Percentiles rank a stretch among this genome's conserved stretches.
Evolutionary conservation across 1,284 basidiomycete genomes (phyloP).

Genomic region (Trichosporon asahii): DNA sequence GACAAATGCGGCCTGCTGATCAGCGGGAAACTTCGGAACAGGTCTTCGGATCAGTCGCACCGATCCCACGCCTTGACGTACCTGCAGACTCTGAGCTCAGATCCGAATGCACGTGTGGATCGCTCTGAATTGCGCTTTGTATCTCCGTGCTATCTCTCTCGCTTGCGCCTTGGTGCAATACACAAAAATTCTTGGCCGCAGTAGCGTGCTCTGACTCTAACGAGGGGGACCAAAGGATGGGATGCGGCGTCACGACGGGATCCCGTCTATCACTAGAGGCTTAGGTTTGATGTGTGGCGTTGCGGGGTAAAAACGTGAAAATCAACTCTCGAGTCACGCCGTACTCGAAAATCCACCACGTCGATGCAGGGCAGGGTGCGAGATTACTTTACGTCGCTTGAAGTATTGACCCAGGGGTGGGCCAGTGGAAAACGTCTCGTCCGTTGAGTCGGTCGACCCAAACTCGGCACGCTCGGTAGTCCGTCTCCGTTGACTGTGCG

Average conservation of each 20-base stretch:
- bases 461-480: not conserved
- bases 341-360: not conserved
- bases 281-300: not conserved
- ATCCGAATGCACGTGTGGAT: not conserved
- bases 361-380: not conserved
- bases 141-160: not conserved
- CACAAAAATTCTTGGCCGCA: not conserved
- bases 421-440: not conserved
- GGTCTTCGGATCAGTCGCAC: not conserved
- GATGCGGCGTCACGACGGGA: not conserved
- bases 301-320: not conserved
- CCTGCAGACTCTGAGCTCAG: not conserved
- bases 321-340: slow-evolving; percentile 1
- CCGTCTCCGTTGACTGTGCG: not conserved
- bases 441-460: not conserved
- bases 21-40: not conserved
- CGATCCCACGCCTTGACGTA: not conserved
- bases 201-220: not conserved
- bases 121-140: not conserved
- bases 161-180: not conserved
- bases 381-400: not conserved
- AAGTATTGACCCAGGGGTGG: not conserved
- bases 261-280: not conserved
- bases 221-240: not conserved
- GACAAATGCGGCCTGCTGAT: not conserved